phyloP scores from a whole-genome alignment of 345 rosid species.

The Conringia planisiliqua region DNA sequence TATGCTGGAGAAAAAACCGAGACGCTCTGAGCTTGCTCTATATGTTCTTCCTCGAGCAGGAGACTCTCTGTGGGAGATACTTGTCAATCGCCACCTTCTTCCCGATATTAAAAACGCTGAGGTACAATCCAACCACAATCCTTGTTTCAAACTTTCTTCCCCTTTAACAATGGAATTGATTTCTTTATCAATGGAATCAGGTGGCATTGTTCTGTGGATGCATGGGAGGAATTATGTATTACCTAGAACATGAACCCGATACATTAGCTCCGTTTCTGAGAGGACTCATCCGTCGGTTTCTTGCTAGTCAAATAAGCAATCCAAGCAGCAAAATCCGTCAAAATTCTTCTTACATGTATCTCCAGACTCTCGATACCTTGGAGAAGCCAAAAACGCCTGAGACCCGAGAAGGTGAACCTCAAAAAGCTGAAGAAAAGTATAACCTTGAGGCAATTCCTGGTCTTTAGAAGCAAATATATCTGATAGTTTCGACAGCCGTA shows the following conservation, averaged over 20 bases:
- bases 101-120: conserved; percentile 86
- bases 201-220: conserved; percentile 92
- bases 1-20: conserved; percentile 84
- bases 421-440: conserved; percentile 55
- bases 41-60: conserved; percentile 98
- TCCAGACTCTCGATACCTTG: conserved; percentile 65
- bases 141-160: background rate
- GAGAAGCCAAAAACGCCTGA: conserved; percentile 53
- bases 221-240: conserved; percentile 99
- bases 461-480: conserved; percentile 42
- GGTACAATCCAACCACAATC: conserved; percentile 41
- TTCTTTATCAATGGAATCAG: conserved; percentile 38
- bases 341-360: conserved; percentile 63
- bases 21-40: conserved; percentile 92
- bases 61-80: conserved; percentile 94
- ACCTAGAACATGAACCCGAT: conserved; percentile 86
- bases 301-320: conserved; percentile 91
- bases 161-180: background rate
- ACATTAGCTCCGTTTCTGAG: conserved; percentile 96
- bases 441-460: conserved; percentile 94
- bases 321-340: conserved; percentile 52
- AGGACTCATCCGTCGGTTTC: conserved; percentile 88
- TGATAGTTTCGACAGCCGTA: background rate
- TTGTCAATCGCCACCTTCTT: conserved; percentile 78
- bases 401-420: conserved; percentile 46